Evolutionary conservation across 768 basidiomycete genomes (phyloP).

Genomic region (Dendrothele bispora): DNA sequence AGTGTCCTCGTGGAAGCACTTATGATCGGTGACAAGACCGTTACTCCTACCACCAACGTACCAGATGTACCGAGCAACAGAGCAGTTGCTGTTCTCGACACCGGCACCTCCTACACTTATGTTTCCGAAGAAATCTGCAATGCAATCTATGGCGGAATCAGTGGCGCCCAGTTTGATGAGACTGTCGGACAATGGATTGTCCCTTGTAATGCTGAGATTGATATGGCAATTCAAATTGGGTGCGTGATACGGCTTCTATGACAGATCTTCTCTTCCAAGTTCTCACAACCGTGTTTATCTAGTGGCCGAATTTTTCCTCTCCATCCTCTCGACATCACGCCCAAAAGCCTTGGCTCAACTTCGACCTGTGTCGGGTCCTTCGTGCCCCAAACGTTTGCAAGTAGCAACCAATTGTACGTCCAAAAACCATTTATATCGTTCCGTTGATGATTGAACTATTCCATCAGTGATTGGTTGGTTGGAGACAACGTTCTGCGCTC

Average conservation of each 20-base stretch:
- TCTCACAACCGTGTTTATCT: constrained; percentile 10
- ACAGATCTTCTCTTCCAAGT: too few species aligned
- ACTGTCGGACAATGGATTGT: constrained; percentile 63
- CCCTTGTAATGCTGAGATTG: constrained; percentile 73
- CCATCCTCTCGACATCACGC: constrained; percentile 77
- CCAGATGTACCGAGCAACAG: constrained; percentile 60
- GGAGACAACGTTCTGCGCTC: constrained; percentile 85
- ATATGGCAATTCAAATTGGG: constrained; percentile 80
- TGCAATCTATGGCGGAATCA: constrained; percentile 65
- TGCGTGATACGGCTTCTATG: too few species aligned
- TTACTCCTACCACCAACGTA: constrained; percentile 55
- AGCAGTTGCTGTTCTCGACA: constrained; percentile 78
- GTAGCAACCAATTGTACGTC: constrained; percentile 68
- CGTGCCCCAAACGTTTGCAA: constrained; percentile 58
- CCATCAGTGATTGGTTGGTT: constrained; percentile 72
- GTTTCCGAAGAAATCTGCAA: constrained; percentile 62
- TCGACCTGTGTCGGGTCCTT: constrained; percentile 73
- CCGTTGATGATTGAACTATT: background rate
- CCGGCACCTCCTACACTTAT: constrained; percentile 79
- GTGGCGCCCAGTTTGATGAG: constrained; percentile 61
- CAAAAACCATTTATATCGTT: constrained; percentile 1
- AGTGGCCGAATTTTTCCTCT: constrained; percentile 77
- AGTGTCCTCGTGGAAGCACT: constrained; percentile 74
- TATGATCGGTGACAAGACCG: constrained; percentile 53
- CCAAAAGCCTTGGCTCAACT: constrained; percentile 42